These are phyloP conservation scores for Peronospora belbahrii DNA, from an alignment of 352 stramenopile species.

Conservation along the genomic window DNA sequence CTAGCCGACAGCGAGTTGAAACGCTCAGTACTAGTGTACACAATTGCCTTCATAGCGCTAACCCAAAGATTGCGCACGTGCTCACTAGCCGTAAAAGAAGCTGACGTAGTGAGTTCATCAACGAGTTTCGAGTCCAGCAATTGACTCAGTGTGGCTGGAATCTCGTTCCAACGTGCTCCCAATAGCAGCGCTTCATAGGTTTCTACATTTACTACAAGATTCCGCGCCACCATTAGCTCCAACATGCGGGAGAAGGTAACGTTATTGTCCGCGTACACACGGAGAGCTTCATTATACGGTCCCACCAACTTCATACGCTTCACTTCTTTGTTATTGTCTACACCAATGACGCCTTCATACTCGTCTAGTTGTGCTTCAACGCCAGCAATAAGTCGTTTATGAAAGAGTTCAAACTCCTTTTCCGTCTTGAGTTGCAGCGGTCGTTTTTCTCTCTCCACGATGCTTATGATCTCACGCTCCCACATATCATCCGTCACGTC, in stretches of 20 bases:
- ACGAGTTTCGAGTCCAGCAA: slow-evolving; percentile 44
- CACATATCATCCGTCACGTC: slow-evolving; percentile 24
- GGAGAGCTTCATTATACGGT: slow-evolving; percentile 60
- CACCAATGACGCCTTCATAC: slow-evolving; percentile 29
- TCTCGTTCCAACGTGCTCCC: slow-evolving; percentile 56
- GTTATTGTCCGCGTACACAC: slow-evolving; percentile 45
- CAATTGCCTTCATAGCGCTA: slow-evolving; percentile 50
- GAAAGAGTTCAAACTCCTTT: slow-evolving; percentile 41
- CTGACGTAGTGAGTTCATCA: slow-evolving; percentile 18
- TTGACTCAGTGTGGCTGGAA: slow-evolving; percentile 53
- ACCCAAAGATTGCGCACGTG: slow-evolving; percentile 43
- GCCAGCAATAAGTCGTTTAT: slow-evolving; percentile 30
- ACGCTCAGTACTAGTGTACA: slow-evolving; percentile 52
- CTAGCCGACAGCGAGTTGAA: slow-evolving; percentile 39
- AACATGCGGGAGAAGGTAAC: slow-evolving; percentile 51
- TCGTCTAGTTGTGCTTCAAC: slow-evolving; percentile 38
- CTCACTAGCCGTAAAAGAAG: slow-evolving; percentile 21
- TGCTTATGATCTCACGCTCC: slow-evolving; percentile 47
- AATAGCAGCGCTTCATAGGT: slow-evolving; percentile 57
- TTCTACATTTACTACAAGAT: slow-evolving; percentile 39
- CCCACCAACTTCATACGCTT: slow-evolving; percentile 16
- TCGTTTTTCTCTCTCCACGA: slow-evolving; percentile 46
- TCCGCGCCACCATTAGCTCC: slow-evolving; percentile 46
- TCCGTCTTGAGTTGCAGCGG: slow-evolving; percentile 54
- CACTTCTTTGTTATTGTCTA: not conserved